Percentiles rank a stretch among this genome's conserved stretches.
Conservation (phyloP, 345 rosid species). For the Punica granatum region DNA sequence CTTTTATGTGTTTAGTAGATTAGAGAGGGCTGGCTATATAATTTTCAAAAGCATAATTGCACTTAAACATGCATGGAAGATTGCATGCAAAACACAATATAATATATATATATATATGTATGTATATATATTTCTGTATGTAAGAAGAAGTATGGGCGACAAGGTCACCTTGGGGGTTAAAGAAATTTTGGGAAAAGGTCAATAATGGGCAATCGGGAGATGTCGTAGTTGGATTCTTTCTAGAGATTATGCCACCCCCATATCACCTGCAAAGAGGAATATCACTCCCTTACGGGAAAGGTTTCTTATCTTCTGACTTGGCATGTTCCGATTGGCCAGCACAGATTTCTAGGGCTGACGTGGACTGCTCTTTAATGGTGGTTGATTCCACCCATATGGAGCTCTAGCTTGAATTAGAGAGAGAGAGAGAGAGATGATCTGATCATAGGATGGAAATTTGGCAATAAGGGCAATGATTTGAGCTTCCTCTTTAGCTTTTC, state of each 20-base stretch:
- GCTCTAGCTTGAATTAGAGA: background rate
- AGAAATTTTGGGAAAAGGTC: background rate
- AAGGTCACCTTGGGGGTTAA: background rate
- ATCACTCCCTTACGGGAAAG: background rate
- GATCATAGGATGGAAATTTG: slow-evolving; percentile 16
- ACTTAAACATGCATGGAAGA: too few species aligned
- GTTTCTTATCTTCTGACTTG: slow-evolving; percentile 27
- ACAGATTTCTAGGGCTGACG: slow-evolving; percentile 36
- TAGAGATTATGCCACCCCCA: background rate
- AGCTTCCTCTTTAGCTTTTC: slow-evolving; percentile 26
- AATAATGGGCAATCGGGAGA: background rate
- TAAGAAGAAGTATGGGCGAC: background rate
- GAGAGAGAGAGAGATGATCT: background rate
- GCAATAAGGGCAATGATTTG: background rate
- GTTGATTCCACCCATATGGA: slow-evolving; percentile 40
- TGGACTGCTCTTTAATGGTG: slow-evolving; percentile 26
- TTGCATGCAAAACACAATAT: too few species aligned
- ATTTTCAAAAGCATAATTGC: too few species aligned
- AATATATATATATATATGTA: too few species aligned
- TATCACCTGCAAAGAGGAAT: background rate
- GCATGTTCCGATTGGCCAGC: slow-evolving; percentile 17
- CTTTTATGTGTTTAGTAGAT: too few species aligned
- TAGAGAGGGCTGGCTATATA: too few species aligned
- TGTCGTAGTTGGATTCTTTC: background rate
- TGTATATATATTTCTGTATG: too few species aligned